These are phyloP conservation scores for Fusarium sambucinum DNA, from an alignment of 2,329 filamentous ascomycete genomes.

Conservation along the genomic window DNA sequence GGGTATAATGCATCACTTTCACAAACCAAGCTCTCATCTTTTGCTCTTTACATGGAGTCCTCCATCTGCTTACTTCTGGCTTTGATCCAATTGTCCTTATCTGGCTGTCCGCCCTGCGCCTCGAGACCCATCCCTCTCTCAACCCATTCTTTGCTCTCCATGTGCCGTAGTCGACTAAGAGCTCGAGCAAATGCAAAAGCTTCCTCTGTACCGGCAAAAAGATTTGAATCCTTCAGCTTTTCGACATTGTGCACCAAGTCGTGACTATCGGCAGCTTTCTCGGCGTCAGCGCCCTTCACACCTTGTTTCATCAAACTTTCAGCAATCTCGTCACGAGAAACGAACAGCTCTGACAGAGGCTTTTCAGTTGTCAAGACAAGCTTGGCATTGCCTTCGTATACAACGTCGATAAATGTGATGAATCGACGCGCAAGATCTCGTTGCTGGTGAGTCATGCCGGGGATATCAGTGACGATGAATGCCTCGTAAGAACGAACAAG, in stretches of 20 bases:
- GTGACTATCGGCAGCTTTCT: constrained; percentile 80
- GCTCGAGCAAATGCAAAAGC: constrained; percentile 95
- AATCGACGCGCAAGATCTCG: constrained; percentile 91
- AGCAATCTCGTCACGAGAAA: constrained; percentile 77
- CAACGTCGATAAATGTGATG: constrained; percentile 97
- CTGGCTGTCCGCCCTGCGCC: constrained; percentile 71
- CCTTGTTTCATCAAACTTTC: constrained; percentile 66
- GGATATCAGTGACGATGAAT: constrained; percentile 91
- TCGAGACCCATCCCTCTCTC: constrained; percentile 81
- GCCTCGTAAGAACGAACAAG: constrained; percentile 89
- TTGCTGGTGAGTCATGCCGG: constrained; percentile 88
- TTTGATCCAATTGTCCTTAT: constrained; percentile 74
- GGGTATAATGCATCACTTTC: constrained; percentile 47
- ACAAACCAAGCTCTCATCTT: constrained; percentile 14
- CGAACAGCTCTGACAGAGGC: constrained; percentile 86
- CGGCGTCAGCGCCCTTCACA: constrained; percentile 55
- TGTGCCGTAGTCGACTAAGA: constrained; percentile 85
- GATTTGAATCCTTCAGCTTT: constrained; percentile 83
- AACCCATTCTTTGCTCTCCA: constrained; percentile 96
- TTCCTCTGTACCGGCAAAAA: constrained; percentile 96
- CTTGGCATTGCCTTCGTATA: constrained; percentile 94
- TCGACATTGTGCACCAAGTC: constrained; percentile 87
- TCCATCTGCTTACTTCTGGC: constrained; percentile 76
- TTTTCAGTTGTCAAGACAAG: constrained; percentile 92
- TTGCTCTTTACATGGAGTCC: constrained; percentile 67